Base-by-base conservation (phyloP, 805 yeast species). In the Sporopachydermia lactativora region DNA sequence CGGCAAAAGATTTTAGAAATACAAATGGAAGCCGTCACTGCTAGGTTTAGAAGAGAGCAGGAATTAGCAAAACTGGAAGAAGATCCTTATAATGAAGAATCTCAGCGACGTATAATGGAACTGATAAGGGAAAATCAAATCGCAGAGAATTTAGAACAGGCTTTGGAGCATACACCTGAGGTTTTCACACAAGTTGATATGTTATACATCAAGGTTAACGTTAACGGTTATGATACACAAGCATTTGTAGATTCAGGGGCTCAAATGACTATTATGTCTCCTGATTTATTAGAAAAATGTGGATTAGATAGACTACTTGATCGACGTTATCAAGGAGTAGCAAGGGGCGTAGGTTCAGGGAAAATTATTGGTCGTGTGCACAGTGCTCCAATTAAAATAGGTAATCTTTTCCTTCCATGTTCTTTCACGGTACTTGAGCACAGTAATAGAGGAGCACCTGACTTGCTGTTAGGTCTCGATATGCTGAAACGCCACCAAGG, bases 171-270 rank as follows among this genome's bases (percentile, higher is more conserved):
- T 41, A 75, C 89, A 3, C 98, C 99, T 0, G 99, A 92, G 56
- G 70, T 82, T 31, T 92, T 92, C 60, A 78, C 86, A 0, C 59
- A 70, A 0, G 94, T 89, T 3, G 72, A 73, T 19, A 86, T 92
- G 95, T 68, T 92, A 34, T 89, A 79, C 58, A 75, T 92, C 13
- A 68, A 76, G 42, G 67, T 85, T 35, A 78, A 74, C 48, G 79
- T 89, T 31, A 88, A 92, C 52, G 89, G 92, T 1, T 66, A 69
- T 37, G 76, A 78, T 16, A 80, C 86, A 2, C 83, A 83, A 55
- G 97, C 97, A 0, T 85, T 92, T 63, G 94, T 92, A 3, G 99
- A 92, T 56, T 76, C 96, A 0, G 98, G 99, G 2, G 97, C 99
- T 0, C 96, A 86, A 57, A 65, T 75, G 18, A 86, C 98, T 0